Conservation (phyloP, 129 eudicot species). For the Flaveria bidentis region DNA sequence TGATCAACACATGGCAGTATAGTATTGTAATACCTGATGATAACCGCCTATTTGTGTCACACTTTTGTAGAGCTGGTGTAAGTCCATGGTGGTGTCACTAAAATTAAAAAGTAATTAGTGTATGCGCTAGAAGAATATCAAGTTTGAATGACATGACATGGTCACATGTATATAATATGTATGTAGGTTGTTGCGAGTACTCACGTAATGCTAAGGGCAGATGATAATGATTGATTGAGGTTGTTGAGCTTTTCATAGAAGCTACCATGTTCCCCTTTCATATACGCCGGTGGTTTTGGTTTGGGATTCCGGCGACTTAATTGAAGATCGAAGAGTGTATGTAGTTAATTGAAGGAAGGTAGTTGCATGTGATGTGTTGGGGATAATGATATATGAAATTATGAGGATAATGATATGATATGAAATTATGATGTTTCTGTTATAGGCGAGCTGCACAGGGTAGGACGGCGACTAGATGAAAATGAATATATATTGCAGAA, state of each 20-base stretch:
- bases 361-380: not conserved
- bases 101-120: conserved; percentile 1
- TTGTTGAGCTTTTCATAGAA: conserved; percentile 57
- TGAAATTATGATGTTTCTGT: not conserved
- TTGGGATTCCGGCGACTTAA: too few relatives aligned
- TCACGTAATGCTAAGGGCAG: conserved; percentile 62
- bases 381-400: not conserved
- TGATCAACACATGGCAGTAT: too few relatives aligned
- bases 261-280: conserved; percentile 15
- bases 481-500: too few relatives aligned
- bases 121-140: not conserved
- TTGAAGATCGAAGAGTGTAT: too few relatives aligned
- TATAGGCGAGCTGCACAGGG: too few relatives aligned
- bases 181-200: not conserved
- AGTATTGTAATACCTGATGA: conserved; percentile 34
- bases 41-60: conserved; percentile 66
- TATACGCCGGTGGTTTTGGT: conserved; percentile 15
- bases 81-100: conserved; percentile 49
- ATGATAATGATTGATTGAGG: conserved; percentile 38
- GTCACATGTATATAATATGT: too few relatives aligned
- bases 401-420: not conserved
- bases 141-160: too few relatives aligned
- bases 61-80: conserved; percentile 50
- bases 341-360: not conserved
- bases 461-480: too few relatives aligned